Evolutionary conservation across 164 flowering plant genomes (phyloP), one percentile per base, ranked within the genome.

Genomic region (grape (Vitis vinifera)): DNA sequence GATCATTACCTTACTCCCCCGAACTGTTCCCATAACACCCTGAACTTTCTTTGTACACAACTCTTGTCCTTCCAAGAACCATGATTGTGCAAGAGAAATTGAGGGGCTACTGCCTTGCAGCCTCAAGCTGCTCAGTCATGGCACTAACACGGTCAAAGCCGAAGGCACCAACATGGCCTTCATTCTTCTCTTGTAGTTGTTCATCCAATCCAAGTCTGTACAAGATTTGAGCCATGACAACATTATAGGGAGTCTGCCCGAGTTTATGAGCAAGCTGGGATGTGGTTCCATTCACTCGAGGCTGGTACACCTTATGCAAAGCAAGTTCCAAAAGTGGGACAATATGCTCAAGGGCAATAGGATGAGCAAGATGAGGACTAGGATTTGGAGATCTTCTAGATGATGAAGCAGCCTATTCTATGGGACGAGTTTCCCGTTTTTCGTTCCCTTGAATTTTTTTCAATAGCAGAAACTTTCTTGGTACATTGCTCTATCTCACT

Each of bases 131-230:
- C 86, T 91, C 97, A 27, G 99, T 98, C 98, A 90, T 86, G 58
- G 97, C 94, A 84, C 97, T 95, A 1, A 98, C 99, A 76, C 94
- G 88, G 63, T 95, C 99, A 83, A 93, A 95, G 74, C 98, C 93
- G 64, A 93, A 93, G 47, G 94, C 91, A 72, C 89, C 98, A 68
- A 81, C 91, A 60, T 97, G 95, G 47, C 94, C 85, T 0, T 92
- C 87, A 71, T 78, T 91, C 80, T 97, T 87, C 37, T 95, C 97
- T 56, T 93, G 83, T 19, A 95, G 78, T 87, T 95, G 99, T 70
- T 95, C 98, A 52, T 98, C 99, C 31, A 93, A 82, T 9, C 99
- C 98, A 48, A 95, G 81, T 73, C 97, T 84, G 80, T 93, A 93
- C 69, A 95, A 79, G 63, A 95, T 98, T 75, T 95, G 99, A 57